Evolutionary conservation across 73 alveolate genomes (phyloP).

Genomic region (Blepharisma stoltei): DNA sequence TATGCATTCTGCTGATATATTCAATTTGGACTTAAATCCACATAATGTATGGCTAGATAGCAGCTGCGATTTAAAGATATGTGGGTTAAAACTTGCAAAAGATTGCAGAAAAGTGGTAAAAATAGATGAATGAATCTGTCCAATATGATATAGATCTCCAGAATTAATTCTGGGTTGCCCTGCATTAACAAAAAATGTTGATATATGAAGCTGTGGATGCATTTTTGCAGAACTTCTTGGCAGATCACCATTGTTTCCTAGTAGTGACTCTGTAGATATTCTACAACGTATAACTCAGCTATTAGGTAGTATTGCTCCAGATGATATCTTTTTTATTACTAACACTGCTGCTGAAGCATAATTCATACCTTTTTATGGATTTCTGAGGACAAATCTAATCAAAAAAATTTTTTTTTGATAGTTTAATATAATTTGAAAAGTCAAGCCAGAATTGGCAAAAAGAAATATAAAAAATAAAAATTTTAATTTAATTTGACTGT

Average conservation of each 20-base stretch:
- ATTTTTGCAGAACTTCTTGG: constrained; percentile 76
- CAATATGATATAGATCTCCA: constrained; percentile 96
- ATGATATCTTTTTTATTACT: constrained; percentile 75
- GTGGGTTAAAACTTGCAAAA: constrained; percentile 86
- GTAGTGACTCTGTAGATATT: constrained; percentile 85
- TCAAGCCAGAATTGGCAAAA: no score
- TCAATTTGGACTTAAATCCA: constrained; percentile 94
- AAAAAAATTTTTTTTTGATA: no score
- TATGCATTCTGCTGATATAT: constrained; percentile 89
- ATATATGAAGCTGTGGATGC: constrained; percentile 90
- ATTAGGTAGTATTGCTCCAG: constrained; percentile 86
- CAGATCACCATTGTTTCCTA: constrained; percentile 89
- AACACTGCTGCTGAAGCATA: constrained; percentile 85
- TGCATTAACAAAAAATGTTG: constrained; percentile 79
- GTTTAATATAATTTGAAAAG: no score
- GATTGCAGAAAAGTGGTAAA: constrained; percentile 40
- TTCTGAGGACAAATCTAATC: no score
- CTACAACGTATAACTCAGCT: constrained; percentile 74
- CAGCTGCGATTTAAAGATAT: constrained; percentile 85
- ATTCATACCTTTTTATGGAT: no score
- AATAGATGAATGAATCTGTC: constrained; percentile 67
- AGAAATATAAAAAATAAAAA: no score
- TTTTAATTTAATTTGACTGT: no score
- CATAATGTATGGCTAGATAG: constrained; percentile 82
- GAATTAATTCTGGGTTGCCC: constrained; percentile 83